Conservation (phyloP, 441 rosid genomes). For the Euphorbia celastroides region DNA sequence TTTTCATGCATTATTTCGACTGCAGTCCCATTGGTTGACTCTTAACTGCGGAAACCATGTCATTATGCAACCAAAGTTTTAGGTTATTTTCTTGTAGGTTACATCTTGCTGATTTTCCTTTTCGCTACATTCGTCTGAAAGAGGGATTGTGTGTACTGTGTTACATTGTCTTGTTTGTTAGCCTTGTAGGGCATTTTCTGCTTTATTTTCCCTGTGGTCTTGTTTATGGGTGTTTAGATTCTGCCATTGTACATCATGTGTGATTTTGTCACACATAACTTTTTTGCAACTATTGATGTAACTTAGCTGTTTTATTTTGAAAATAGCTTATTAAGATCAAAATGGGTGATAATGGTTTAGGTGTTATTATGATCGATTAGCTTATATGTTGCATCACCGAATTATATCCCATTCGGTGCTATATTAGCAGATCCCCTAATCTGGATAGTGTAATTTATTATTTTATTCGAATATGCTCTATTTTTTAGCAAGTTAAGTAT, state of each 20-base stretch:
- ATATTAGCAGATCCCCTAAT: neutral
- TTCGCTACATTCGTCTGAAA: neutral
- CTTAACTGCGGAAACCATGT: neutral
- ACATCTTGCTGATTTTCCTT: neutral
- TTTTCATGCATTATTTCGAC: neutral
- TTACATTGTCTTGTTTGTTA: neutral
- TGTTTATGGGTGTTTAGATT: neutral
- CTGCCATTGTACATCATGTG: neutral
- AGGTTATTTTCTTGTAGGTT: neutral
- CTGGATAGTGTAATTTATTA: neutral
- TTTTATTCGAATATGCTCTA: neutral
- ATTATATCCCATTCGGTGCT: neutral
- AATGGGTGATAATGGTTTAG: neutral
- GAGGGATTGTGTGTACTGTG: neutral
- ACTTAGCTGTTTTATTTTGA: neutral
- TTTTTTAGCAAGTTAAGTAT: no score
- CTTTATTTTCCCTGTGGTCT: neutral
- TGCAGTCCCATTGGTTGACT: neutral
- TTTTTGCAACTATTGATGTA: neutral
- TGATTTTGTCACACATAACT: neutral
- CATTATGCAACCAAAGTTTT: neutral
- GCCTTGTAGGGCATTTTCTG: constrained; percentile 2
- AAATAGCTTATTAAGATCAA: neutral
- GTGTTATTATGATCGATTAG: neutral
- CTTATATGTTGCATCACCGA: neutral